Percentiles rank a stretch among this genome's conserved stretches.
Evolutionary conservation across 2,329 filamentous ascomycete genomes (phyloP).

Genomic region (Drechslerella coelobrocha): DNA sequence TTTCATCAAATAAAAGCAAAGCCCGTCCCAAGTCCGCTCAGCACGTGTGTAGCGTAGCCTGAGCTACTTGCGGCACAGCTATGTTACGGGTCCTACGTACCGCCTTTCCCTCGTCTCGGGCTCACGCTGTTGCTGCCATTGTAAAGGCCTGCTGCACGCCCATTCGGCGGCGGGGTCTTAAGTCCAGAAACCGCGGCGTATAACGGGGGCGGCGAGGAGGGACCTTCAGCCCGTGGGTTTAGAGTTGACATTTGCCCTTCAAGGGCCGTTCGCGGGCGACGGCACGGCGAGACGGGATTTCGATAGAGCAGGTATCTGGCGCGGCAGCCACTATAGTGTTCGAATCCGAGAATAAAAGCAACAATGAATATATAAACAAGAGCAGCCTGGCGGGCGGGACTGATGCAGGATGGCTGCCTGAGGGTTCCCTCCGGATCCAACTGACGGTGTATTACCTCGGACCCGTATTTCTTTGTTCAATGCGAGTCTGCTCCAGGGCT

Average conservation of each 20-base stretch:
- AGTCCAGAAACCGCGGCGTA: conserved; percentile 46
- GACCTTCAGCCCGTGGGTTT: conserved; percentile 50
- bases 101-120: conserved; percentile 46
- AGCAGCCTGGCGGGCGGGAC: too few species aligned
- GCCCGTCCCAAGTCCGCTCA: not conserved
- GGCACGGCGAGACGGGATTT: conserved; percentile 25
- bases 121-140: conserved; percentile 48
- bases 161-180: conserved; percentile 49
- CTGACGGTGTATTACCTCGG: not conserved
- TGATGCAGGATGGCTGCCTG: too few species aligned
- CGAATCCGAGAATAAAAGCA: too few species aligned
- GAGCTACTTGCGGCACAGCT: conserved; percentile 23
- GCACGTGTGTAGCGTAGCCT: conserved; percentile 3
- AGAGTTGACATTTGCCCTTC: conserved; percentile 49
- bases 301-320: not conserved
- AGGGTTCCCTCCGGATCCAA: not conserved
- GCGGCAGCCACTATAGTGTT: not conserved
- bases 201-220: conserved; percentile 48
- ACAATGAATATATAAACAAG: too few species aligned
- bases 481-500: not conserved
- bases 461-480: not conserved
- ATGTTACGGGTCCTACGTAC: conserved; percentile 42
- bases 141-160: conserved; percentile 39
- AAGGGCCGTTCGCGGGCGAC: conserved; percentile 47
- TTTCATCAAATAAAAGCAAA: not conserved